phyloP scores from a whole-genome alignment of 2,329 filamentous ascomycete species.

The Daldinia sp. region DNA sequence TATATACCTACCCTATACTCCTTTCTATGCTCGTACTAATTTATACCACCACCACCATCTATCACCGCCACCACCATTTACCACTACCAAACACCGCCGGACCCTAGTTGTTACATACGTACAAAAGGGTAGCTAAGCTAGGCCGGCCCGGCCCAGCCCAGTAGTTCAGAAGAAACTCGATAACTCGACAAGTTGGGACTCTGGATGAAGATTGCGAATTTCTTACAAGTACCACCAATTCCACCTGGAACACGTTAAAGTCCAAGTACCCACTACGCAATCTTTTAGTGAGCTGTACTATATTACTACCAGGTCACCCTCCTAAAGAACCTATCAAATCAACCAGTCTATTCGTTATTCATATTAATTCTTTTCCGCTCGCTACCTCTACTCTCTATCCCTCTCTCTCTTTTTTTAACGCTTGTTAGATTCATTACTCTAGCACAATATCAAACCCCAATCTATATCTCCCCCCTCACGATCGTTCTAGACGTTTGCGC shows the following conservation, averaged over 20 bases:
- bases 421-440: slow-evolving; percentile 35
- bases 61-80: slow-evolving; percentile 6
- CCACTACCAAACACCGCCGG: background rate
- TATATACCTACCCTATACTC: slow-evolving; percentile 4
- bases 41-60: background rate
- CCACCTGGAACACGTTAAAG: slow-evolving; percentile 38
- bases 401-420: slow-evolving; percentile 28
- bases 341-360: slow-evolving; percentile 39
- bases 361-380: slow-evolving; percentile 37
- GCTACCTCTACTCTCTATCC: slow-evolving; percentile 12
- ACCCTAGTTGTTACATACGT: slow-evolving; percentile 27
- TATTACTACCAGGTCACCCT: slow-evolving; percentile 38
- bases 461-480: slow-evolving; percentile 32
- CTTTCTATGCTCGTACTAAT: slow-evolving; percentile 9
- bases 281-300: slow-evolving; percentile 42
- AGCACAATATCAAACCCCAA: slow-evolving; percentile 33
- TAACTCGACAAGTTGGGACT: slow-evolving; percentile 20
- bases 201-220: slow-evolving; percentile 20
- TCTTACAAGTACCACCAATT: slow-evolving; percentile 36
- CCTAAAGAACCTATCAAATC: slow-evolving; percentile 32
- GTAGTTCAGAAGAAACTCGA: slow-evolving; percentile 1
- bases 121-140: slow-evolving; percentile 14
- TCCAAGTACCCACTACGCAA: slow-evolving; percentile 39
- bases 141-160: slow-evolving; percentile 26
- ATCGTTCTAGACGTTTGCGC: slow-evolving; percentile 38